phyloP scores from a whole-genome alignment of 2,329 filamentous ascomycete genomes.

The Endoconidiophora polonica region DNA sequence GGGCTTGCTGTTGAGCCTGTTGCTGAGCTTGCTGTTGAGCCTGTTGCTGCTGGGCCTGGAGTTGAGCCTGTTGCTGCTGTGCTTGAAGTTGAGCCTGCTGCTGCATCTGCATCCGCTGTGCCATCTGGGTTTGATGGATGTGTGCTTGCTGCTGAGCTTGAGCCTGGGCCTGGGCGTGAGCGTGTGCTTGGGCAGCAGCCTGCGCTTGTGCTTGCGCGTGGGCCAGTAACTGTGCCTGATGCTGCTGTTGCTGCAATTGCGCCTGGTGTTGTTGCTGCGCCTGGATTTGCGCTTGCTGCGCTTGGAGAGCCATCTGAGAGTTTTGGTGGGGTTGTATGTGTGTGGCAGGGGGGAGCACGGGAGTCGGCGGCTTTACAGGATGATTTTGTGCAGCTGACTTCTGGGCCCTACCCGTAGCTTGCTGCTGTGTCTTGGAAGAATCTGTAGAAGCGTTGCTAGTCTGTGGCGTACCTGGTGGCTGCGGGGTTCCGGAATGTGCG shows the following conservation, averaged over 20 bases:
- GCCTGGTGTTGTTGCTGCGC: constrained; percentile 18
- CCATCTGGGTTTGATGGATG: constrained; percentile 13
- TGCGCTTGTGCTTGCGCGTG: constrained; percentile 16
- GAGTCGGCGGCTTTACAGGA: constrained; percentile 8
- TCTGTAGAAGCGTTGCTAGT: constrained; percentile 5
- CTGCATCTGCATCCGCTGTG: constrained; percentile 6
- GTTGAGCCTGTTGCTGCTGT: constrained; percentile 17
- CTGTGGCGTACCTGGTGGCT: constrained; percentile 2
- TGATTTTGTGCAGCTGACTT: constrained; percentile 8
- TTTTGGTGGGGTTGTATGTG: constrained; percentile 13
- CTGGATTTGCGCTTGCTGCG: constrained; percentile 6
- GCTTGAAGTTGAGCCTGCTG: constrained; percentile 11
- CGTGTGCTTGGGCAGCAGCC: constrained; percentile 12
- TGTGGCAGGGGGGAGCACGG: constrained; percentile 6
- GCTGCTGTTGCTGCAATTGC: constrained; percentile 16
- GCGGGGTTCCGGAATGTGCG: constrained; percentile 2
- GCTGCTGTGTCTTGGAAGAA: constrained; percentile 13
- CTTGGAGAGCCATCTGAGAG: constrained; percentile 15
- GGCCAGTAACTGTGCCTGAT: constrained; percentile 15
- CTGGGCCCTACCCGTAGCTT: constrained; percentile 7
- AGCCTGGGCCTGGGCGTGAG: background rate
- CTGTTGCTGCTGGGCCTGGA: constrained; percentile 17
- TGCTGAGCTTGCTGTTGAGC: constrained; percentile 16
- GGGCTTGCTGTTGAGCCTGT: constrained; percentile 18
- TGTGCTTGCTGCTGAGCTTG: constrained; percentile 1